Conservation (phyloP, 768 basidiomycete genomes). For the Russula olivacea region DNA sequence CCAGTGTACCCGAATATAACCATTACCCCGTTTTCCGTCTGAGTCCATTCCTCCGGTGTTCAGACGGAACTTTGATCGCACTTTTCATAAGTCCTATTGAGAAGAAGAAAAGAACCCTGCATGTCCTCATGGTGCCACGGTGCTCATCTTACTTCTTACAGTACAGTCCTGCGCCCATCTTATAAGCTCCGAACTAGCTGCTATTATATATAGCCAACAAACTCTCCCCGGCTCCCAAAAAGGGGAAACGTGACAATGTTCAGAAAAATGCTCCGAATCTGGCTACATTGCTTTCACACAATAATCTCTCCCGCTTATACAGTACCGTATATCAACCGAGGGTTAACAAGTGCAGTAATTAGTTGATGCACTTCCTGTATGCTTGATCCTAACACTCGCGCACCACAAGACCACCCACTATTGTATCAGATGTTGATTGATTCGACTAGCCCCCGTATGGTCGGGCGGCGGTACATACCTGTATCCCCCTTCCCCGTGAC, state of each 20-base stretch:
- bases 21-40: neutral
- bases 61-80: constrained; percentile 1
- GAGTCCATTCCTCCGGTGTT: neutral
- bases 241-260: too few relatives aligned
- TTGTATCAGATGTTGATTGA: neutral
- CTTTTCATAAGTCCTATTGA: neutral
- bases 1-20: neutral
- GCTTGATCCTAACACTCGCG: neutral
- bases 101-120: neutral
- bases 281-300: neutral
- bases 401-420: neutral
- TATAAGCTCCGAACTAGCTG: neutral
- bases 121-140: neutral
- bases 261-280: neutral
- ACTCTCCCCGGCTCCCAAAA: neutral
- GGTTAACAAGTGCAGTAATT: too few relatives aligned
- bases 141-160: neutral
- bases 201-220: neutral
- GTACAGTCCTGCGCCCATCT: neutral
- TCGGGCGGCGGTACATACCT: too few relatives aligned
- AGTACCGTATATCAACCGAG: neutral
- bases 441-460: neutral
- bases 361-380: neutral
- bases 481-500: neutral
- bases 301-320: neutral